Evolutionary conservation across 2,329 filamentous ascomycete genomes (phyloP).

Genomic region (Aspergillus japonicus): DNA sequence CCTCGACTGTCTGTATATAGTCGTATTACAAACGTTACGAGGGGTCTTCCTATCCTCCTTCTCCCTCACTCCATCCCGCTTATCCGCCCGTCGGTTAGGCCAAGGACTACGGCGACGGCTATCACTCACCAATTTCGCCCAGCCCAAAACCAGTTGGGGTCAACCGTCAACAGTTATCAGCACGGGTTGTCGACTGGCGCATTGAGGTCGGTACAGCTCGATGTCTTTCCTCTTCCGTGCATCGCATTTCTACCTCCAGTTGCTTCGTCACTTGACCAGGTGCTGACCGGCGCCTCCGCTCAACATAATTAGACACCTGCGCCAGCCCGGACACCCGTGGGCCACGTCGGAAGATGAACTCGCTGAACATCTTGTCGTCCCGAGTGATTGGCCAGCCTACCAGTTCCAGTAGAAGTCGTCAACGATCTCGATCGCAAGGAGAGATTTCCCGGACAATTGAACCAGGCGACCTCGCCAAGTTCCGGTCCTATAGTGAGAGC

Average conservation of each 20-base stretch:
- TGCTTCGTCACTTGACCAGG: constrained; percentile 1
- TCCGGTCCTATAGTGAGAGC: constrained; percentile 45
- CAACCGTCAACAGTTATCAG: constrained; percentile 19
- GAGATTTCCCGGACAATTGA: constrained; percentile 39
- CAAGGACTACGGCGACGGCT: background rate
- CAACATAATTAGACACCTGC: constrained; percentile 32
- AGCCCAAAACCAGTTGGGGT: constrained; percentile 11
- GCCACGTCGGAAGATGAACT: constrained; percentile 77
- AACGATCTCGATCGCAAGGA: constrained; percentile 55
- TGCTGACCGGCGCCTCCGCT: constrained; percentile 20
- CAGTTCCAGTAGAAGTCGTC: constrained; percentile 47
- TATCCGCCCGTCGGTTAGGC: background rate
- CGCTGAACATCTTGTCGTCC: constrained; percentile 87
- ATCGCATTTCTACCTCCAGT: constrained; percentile 9
- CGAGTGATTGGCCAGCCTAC: constrained; percentile 67
- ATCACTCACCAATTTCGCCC: constrained; percentile 8
- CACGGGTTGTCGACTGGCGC: constrained; percentile 39
- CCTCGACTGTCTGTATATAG: background rate
- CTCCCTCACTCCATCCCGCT: background rate
- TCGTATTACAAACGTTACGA: background rate
- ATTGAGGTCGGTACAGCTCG: constrained; percentile 36
- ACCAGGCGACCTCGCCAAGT: constrained; percentile 36
- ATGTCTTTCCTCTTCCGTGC: constrained; percentile 7
- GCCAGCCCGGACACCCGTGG: constrained; percentile 46
- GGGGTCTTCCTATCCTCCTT: background rate